Evolutionary conservation across 1,284 basidiomycete species (phyloP).

Genomic region (Apiotrichum gamsii): DNA sequence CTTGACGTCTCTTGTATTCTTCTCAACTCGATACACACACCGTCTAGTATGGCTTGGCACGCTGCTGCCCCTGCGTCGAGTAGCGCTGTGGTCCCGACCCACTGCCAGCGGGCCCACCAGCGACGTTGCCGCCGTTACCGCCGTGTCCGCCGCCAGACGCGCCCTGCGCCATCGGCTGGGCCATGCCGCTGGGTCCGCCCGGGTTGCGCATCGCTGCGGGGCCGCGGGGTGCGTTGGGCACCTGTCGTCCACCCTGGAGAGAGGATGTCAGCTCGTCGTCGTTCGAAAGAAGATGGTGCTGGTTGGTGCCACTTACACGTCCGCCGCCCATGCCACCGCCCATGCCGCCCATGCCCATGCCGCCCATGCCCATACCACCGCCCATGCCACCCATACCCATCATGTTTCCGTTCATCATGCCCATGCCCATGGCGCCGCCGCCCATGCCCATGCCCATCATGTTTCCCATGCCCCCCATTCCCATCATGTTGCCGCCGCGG

Average conservation of each 20-base stretch:
- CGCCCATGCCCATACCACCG: constrained; percentile 51
- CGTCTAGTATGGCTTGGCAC: constrained; percentile 42
- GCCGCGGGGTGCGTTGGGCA: constrained; percentile 45
- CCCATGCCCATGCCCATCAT: constrained; percentile 33
- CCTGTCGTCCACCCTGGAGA: constrained; percentile 13
- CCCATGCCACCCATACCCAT: constrained; percentile 50
- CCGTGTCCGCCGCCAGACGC: constrained; percentile 44
- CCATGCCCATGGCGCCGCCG: constrained; percentile 37
- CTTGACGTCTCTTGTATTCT: no score
- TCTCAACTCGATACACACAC: no score
- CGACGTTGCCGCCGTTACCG: constrained; percentile 9
- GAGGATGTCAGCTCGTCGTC: neutral
- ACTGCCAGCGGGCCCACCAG: no score
- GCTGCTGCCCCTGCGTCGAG: constrained; percentile 42
- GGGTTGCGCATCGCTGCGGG: constrained; percentile 48
- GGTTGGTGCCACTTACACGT: constrained; percentile 6
- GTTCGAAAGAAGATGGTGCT: neutral
- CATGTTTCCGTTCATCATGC: constrained; percentile 52
- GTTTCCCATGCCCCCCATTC: constrained; percentile 10
- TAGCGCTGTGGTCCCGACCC: constrained; percentile 63
- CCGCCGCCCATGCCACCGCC: constrained; percentile 43
- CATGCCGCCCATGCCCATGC: constrained; percentile 13
- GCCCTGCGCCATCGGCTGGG: constrained; percentile 48
- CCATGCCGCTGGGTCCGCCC: constrained; percentile 38
- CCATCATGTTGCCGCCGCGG: constrained; percentile 11